phyloP scores from a whole-genome alignment of 495 filamentous ascomycete species.

The Talaromyces wortmannii region DNA sequence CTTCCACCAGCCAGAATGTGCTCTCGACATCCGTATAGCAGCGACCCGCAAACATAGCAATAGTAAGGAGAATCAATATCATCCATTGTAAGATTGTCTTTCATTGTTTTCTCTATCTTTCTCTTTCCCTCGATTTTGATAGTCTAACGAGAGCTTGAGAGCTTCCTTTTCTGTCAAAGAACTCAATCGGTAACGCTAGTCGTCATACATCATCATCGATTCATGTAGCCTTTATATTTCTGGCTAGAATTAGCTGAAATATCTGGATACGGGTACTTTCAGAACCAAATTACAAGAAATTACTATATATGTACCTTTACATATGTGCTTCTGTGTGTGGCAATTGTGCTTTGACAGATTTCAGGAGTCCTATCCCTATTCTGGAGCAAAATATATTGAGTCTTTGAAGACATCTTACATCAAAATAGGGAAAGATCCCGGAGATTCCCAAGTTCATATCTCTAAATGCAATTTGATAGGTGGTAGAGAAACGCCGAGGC shows the following conservation, averaged over 20 bases:
- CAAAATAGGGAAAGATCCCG: no score
- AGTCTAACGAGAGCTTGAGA: not conserved
- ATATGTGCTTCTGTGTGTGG: no score
- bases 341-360: no score
- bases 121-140: not conserved
- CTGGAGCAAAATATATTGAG: no score
- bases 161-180: not conserved
- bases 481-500: no score
- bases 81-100: not conserved
- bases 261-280: not conserved
- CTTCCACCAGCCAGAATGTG: not conserved
- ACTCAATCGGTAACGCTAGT: not conserved
- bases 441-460: no score
- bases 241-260: not conserved
- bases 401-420: no score
- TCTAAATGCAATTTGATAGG: no score
- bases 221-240: not conserved
- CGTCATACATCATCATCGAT: not conserved
- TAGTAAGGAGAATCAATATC: not conserved
- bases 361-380: no score
- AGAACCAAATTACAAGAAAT: not conserved
- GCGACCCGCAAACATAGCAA: not conserved
- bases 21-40: not conserved
- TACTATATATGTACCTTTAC: no score
- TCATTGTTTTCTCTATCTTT: not conserved